Base-by-base conservation (phyloP, 2,329 filamentous ascomycete genomes). In the Colletotrichum karsti region DNA sequence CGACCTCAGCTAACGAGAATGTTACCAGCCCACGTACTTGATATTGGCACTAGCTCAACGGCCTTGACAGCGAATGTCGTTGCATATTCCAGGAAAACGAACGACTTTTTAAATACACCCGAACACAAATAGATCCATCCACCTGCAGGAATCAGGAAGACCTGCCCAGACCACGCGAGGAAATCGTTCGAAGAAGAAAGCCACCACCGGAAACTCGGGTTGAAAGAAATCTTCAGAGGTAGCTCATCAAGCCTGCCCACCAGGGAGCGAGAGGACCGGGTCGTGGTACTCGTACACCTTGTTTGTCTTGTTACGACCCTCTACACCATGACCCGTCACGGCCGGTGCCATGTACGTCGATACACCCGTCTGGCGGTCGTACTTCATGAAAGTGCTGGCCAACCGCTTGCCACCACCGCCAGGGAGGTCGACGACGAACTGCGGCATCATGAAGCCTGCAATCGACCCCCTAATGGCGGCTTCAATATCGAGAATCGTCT, bases 321-420 rank as follows among this genome's bases (percentile, higher is more conserved):
- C n/a, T n/a, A n/a, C n/a, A n/a, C n/a, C n/a, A n/a, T n/a, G n/a
- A n/a, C 83, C 83, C 4, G 77, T 83, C 2, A 90, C 78, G 2
- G 86, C 84, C 1, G 89, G 88, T 5, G 89, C 88, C 22, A 76
- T 80, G 75, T 87, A 91, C 0, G 76, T 84, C 10, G 87, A 88
- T 22, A 87, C 74, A 0, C 89, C 89, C 2, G 82, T 85, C 7
- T 74, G 67, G 33, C 80, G 79, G 74, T 90, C 83, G 72, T 91
- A 91, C 2, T 77, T 82, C 61, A 85, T 79, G 71, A 80, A 83
- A 12, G 84, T 85, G 44, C 83, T 82, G 1, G 87, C 87, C 10
- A 88, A 82, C 46, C 89, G 84, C 79, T 92, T 91, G 3, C 89
- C 89, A 2, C 89, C 89, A 2, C 89, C 88, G 1, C 85, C 87